Conservation (phyloP, 2,329 filamentous ascomycete species). For the Fusarium paranaense region DNA sequence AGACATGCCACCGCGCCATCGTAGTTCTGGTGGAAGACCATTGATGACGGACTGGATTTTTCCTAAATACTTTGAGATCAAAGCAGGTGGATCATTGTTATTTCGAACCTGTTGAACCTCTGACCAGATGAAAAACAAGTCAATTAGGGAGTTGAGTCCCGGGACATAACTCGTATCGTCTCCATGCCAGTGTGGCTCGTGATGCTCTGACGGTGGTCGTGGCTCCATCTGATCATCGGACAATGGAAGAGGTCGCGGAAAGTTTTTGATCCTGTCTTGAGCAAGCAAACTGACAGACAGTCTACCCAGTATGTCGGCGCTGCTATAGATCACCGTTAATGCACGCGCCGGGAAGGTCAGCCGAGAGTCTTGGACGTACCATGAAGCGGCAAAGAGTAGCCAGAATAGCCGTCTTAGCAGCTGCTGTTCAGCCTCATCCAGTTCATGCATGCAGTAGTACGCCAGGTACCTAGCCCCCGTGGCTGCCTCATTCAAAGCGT, state of each 20-base stretch:
- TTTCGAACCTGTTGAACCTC: conserved; percentile 37
- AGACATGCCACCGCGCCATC: conserved; percentile 52
- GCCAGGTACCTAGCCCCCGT: conserved; percentile 47
- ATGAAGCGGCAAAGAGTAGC: conserved; percentile 47
- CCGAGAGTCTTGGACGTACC: conserved; percentile 30
- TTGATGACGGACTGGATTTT: conserved; percentile 48
- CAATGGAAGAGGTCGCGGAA: conserved; percentile 42
- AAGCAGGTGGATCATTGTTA: conserved; percentile 5
- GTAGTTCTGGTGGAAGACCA: conserved; percentile 47
- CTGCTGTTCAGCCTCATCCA: conserved; percentile 45
- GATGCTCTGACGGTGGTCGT: neutral
- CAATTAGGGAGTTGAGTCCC: conserved; percentile 48
- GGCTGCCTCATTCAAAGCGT: conserved; percentile 41
- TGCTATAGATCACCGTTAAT: conserved; percentile 29
- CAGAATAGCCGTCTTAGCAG: conserved; percentile 50
- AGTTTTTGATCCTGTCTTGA: conserved; percentile 32
- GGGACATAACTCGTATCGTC: conserved; percentile 48
- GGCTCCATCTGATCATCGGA: conserved; percentile 49
- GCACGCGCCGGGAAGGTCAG: no score
- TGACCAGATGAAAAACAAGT: conserved; percentile 51
- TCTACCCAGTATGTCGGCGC: conserved; percentile 45
- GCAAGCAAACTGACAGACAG: conserved; percentile 43
- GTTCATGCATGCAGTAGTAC: conserved; percentile 40
- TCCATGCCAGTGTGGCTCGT: conserved; percentile 46
- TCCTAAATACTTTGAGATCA: conserved; percentile 22